Conservation (phyloP, 768 basidiomycete genomes). For the Phanerochaete sordida region DNA sequence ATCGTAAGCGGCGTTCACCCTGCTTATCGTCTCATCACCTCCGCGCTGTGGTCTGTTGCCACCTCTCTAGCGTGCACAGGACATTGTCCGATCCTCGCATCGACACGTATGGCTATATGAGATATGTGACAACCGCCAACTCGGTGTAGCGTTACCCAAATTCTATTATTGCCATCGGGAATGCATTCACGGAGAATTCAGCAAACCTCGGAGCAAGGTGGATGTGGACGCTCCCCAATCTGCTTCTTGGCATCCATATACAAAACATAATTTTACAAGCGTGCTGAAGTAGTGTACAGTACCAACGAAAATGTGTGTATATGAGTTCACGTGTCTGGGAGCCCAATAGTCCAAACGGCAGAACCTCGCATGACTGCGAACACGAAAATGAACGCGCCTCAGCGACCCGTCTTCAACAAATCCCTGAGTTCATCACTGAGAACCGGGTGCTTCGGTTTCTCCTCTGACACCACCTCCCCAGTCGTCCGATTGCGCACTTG, state of each 20-base stretch:
- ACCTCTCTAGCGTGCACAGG: neutral
- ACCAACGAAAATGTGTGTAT: neutral
- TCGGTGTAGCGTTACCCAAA: neutral
- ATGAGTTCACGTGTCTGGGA: neutral
- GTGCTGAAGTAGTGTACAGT: neutral
- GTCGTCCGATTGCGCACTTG: neutral
- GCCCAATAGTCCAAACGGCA: neutral
- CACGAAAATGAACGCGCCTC: neutral
- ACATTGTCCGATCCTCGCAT: neutral
- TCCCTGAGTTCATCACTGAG: constrained; percentile 6
- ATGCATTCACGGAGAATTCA: neutral
- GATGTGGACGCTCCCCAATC: neutral
- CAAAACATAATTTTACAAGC: neutral
- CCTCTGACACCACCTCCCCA: neutral
- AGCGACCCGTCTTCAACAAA: constrained; percentile 4
- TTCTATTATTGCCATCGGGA: neutral
- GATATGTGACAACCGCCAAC: neutral
- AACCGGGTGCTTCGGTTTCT: neutral
- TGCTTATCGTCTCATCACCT: neutral
- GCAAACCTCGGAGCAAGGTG: constrained; percentile 1
- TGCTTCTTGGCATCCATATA: neutral
- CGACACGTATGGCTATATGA: neutral
- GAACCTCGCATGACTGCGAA: neutral
- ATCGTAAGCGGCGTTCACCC: neutral
- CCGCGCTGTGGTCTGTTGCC: neutral